These are phyloP conservation scores for Prunus yedoensis DNA, from an alignment of 331 rosid species.

Conservation along the genomic window DNA sequence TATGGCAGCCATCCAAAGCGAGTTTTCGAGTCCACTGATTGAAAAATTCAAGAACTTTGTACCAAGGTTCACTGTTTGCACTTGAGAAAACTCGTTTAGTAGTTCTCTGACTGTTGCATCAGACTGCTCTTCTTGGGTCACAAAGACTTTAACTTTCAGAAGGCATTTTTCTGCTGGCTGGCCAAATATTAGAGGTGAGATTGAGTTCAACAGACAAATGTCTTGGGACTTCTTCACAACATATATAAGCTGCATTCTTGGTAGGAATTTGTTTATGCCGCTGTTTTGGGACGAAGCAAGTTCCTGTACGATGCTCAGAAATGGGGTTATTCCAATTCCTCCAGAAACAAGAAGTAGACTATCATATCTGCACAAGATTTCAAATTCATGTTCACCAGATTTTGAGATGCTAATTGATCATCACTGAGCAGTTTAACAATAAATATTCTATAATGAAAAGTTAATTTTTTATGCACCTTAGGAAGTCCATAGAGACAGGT, in stretches of 20 bases:
- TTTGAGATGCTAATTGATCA: neutral
- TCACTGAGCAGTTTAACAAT: too few relatives aligned
- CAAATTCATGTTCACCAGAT: neutral
- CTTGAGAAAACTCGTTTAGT: conserved; percentile 29
- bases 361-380: conserved; percentile 64
- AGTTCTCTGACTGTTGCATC: conserved; percentile 45
- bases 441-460: too few relatives aligned
- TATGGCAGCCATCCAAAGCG: conserved; percentile 59
- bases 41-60: conserved; percentile 40
- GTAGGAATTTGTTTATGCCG: conserved; percentile 35
- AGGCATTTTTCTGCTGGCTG: too few relatives aligned
- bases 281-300: conserved; percentile 35
- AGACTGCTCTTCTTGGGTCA: conserved; percentile 67
- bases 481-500: conserved; percentile 63
- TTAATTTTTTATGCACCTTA: neutral
- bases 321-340: conserved; percentile 88
- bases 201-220: too few relatives aligned
- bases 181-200: too few relatives aligned
- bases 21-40: conserved; percentile 60
- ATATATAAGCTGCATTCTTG: conserved; percentile 31
- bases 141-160: conserved; percentile 58
- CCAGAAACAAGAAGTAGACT: conserved; percentile 72
- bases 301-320: conserved; percentile 81
- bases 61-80: conserved; percentile 50
- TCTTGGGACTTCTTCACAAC: too few relatives aligned